Percentiles rank a stretch among this genome's conserved stretches.
Evolutionary conservation across 257 asterid genomes (phyloP).

Genomic region (Catharanthus roseus): DNA sequence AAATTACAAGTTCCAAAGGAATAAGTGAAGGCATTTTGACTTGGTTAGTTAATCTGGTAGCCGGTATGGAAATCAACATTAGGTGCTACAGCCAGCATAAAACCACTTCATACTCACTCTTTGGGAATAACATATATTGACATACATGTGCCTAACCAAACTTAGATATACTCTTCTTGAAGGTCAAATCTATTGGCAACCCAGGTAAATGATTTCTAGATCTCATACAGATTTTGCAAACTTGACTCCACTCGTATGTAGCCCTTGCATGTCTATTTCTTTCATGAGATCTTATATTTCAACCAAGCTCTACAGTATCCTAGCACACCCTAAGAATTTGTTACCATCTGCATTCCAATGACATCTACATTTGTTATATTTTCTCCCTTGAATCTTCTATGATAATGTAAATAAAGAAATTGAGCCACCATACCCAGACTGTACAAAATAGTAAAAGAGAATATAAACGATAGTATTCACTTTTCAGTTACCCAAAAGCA

Average conservation of each 20-base stretch:
- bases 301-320: neutral
- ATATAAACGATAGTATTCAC: neutral
- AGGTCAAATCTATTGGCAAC: neutral
- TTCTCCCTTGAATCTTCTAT: neutral
- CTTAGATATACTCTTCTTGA: too few species aligned
- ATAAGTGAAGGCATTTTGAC: neutral
- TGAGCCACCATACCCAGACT: neutral
- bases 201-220: neutral
- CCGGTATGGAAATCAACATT: neutral
- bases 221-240: neutral
- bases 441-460: neutral
- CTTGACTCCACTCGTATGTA: neutral
- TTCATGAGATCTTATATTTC: neutral
- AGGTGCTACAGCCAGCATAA: neutral
- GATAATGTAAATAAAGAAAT: neutral
- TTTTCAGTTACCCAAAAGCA: neutral
- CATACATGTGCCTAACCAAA: too few species aligned
- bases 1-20: neutral
- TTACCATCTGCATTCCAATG: neutral
- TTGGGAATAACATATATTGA: neutral
- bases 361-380: neutral
- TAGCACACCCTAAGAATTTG: neutral
- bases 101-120: neutral
- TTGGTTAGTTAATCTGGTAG: neutral
- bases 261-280: slow-evolving; percentile 1